Percentiles rank a stretch among this genome's conserved stretches.
These are phyloP conservation scores for Fusarium coffeatum DNA, from an alignment of 2,329 filamentous ascomycete species.

Conservation along the genomic window DNA sequence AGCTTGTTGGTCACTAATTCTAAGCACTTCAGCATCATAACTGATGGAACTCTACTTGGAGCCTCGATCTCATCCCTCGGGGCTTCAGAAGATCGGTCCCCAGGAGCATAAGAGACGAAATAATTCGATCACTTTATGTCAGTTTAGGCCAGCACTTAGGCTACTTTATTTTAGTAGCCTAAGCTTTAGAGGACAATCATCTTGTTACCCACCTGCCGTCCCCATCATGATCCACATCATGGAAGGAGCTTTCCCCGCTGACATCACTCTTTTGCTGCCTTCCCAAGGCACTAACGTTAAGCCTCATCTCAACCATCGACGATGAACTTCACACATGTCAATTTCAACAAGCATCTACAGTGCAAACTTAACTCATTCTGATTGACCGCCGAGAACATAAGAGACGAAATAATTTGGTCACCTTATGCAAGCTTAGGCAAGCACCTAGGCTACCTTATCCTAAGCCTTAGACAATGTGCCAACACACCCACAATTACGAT, in stretches of 20 bases:
- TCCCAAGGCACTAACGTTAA: not conserved
- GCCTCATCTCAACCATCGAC: slow-evolving; percentile 12
- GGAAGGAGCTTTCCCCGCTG: slow-evolving; percentile 23
- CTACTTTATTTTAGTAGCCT: no score
- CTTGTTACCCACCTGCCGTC: not conserved
- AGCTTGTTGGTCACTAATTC: not conserved
- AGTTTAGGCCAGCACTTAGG: no score
- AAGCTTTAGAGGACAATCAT: no score
- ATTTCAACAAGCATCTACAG: not conserved
- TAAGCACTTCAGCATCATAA: not conserved
- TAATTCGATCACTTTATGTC: no score
- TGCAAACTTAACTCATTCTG: not conserved
- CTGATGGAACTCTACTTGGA: slow-evolving; percentile 28
- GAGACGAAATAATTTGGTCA: not conserved
- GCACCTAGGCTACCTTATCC: not conserved
- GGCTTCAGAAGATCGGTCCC: not conserved
- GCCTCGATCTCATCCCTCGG: not conserved
- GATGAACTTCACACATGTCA: slow-evolving; percentile 3
- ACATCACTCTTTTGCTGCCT: slow-evolving; percentile 15
- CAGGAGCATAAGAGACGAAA: no score
- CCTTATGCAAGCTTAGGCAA: not conserved
- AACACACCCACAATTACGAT: slow-evolving; percentile 19
- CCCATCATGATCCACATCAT: slow-evolving; percentile 24
- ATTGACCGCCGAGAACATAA: not conserved
- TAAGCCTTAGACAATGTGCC: slow-evolving; percentile 15